Base-by-base conservation (phyloP, 495 filamentous ascomycete species). In the Penicillium pulvis region DNA sequence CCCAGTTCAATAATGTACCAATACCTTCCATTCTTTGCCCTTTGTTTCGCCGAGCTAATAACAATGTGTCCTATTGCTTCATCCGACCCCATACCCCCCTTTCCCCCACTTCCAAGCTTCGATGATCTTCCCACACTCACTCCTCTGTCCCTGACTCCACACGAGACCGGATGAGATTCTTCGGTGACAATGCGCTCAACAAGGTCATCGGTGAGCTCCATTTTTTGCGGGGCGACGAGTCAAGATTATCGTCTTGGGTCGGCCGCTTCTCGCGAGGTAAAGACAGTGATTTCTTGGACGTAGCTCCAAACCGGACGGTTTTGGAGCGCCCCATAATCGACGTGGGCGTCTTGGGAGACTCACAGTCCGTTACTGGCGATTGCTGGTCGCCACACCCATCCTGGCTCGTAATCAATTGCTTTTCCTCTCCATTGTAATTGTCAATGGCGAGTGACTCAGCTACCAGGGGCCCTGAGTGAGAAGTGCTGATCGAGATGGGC, bases 61-160 rank as follows among this genome's bases (percentile, higher is more conserved):
- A 59, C 65, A 44, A 56, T 49, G 17, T 33, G 26, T 33, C 28
- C 17, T 30, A 41, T 39, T 47, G 42, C 20, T 28, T 54, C 23
- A 35, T 50, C 16, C 9, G 20, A 33, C 31, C 19, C 48, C 23
- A 35, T 50, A 30, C 6, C 17, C 49, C 47, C 59, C 36, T 46
- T 44, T 53, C 30, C 45, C 36, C 43, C 55, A 24, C 45, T 33
- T 36, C 46, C 48, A 62, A 23, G 51, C 46, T 47, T 45, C 47
- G 55, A 56, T 10, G 23, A 87, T 56, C 87, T 78, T 62, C 47
- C 16, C 49, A n/a, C 35, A 31, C 80, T 80, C 66, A 90, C 87
- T 59, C 79, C 83, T 64, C 76, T 82, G 9, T 85, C 75, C 59
- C 89, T 86, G 70, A 83, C 35, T 39, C 49, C 17, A 17, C 23